phyloP scores from a whole-genome alignment of 495 filamentous ascomycete species.

The Extremus antarcticus region DNA sequence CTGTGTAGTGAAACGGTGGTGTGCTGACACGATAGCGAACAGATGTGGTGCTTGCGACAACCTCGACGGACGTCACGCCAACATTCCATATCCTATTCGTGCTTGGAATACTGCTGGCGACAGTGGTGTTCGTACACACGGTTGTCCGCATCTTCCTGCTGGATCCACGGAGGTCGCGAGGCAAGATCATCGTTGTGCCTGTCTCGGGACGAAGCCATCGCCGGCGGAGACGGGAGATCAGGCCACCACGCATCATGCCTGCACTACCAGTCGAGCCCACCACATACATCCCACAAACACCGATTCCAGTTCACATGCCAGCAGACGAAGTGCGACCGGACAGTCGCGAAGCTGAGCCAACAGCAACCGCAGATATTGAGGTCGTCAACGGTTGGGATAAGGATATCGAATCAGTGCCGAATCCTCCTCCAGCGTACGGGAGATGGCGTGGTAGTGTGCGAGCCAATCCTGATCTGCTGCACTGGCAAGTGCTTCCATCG shows the following conservation, averaged over 20 bases:
- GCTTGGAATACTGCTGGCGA: constrained; percentile 57
- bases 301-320: constrained; percentile 30
- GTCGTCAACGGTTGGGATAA: constrained; percentile 4
- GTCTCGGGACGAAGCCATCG: constrained; percentile 13
- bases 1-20: neutral
- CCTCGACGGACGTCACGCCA: neutral
- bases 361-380: neutral
- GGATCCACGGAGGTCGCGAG: neutral
- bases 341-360: constrained; percentile 12
- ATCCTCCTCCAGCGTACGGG: constrained; percentile 77
- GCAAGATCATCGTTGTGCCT: neutral
- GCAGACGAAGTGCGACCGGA: constrained; percentile 17
- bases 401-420: neutral
- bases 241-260: constrained; percentile 14
- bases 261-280: constrained; percentile 22
- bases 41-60: constrained; percentile 10
- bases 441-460: constrained; percentile 72
- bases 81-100: constrained; percentile 54
- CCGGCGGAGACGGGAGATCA: constrained; percentile 9
- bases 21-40: neutral
- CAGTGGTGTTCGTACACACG: constrained; percentile 70
- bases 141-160: constrained; percentile 58
- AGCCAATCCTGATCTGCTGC: constrained; percentile 67
- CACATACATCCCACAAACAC: constrained; percentile 26
- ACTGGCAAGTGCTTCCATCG: constrained; percentile 46